phyloP scores from a whole-genome alignment of 2,329 filamentous ascomycete species.

The Neopestalotiopsis rosae region DNA sequence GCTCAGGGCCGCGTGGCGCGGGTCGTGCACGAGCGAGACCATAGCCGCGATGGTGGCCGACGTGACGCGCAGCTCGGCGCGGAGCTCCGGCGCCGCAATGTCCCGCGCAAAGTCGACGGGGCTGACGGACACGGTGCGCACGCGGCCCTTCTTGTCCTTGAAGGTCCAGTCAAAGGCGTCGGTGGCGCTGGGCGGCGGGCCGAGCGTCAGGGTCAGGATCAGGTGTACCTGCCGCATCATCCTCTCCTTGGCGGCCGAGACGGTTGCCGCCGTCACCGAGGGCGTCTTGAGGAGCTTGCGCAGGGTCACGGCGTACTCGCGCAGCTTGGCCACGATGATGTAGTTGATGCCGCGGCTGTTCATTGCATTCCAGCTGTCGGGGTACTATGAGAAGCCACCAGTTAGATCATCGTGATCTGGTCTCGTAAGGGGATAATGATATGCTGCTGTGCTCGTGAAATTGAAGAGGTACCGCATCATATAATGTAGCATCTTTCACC shows the following conservation, averaged over 20 bases:
- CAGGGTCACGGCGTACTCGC: conserved; percentile 80
- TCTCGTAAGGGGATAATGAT: too few species aligned
- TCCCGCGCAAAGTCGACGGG: conserved; percentile 76
- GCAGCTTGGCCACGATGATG: conserved; percentile 81
- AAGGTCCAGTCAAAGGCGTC: conserved; percentile 82
- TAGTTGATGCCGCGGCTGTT: conserved; percentile 73
- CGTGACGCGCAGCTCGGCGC: conserved; percentile 53
- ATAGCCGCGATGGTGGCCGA: conserved; percentile 68
- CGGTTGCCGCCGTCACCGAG: conserved; percentile 41
- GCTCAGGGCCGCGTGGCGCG: conserved; percentile 74
- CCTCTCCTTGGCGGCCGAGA: conserved; percentile 64
- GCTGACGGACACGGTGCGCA: conserved; percentile 66
- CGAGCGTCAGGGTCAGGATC: conserved; percentile 82
- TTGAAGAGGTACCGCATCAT: too few species aligned
- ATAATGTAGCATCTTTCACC: too few species aligned
- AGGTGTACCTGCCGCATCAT: conserved; percentile 83
- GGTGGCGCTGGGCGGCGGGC: conserved; percentile 74
- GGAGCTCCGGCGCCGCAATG: conserved; percentile 63
- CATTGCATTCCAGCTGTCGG: conserved; percentile 80
- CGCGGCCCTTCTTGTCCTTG: conserved; percentile 70
- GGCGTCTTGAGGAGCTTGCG: conserved; percentile 57
- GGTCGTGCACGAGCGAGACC: conserved; percentile 86
- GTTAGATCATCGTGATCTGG: too few species aligned
- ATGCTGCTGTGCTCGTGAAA: too few species aligned
- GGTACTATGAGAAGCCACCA: conserved; percentile 53